These are phyloP conservation scores for Sarocladium oryzae DNA, from an alignment of 2,329 filamentous ascomycete genomes.

Conservation along the genomic window DNA sequence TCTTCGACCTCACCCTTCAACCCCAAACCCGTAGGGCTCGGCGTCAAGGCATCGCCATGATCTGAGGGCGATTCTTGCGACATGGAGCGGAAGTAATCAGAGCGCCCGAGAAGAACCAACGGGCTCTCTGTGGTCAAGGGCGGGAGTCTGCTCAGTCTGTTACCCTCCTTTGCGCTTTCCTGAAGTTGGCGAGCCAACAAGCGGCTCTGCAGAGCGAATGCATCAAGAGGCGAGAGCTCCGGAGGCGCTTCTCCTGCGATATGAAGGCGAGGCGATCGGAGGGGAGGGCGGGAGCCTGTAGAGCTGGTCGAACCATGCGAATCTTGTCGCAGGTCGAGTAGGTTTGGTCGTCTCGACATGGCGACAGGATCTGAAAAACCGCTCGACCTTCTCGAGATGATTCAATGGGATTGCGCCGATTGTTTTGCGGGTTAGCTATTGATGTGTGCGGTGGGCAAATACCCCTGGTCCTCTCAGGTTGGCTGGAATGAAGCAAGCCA, in stretches of 20 bases:
- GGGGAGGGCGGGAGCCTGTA: slow-evolving; percentile 40
- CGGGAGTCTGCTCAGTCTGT: slow-evolving; percentile 77
- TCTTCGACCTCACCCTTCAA: slow-evolving; percentile 53
- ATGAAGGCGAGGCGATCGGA: slow-evolving; percentile 68
- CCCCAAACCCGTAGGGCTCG: slow-evolving; percentile 29
- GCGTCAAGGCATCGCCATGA: slow-evolving; percentile 20
- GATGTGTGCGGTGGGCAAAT: neutral
- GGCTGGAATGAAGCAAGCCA: slow-evolving; percentile 12
- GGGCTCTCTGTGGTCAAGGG: slow-evolving; percentile 79
- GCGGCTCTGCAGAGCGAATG: slow-evolving; percentile 86
- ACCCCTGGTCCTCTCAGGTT: neutral
- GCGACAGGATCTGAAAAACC: slow-evolving; percentile 12
- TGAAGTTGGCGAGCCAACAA: slow-evolving; percentile 82
- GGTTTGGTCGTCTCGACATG: slow-evolving; percentile 52
- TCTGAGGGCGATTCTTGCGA: slow-evolving; percentile 56
- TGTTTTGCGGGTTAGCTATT: neutral
- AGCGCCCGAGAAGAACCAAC: slow-evolving; percentile 64
- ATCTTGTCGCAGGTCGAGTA: slow-evolving; percentile 53
- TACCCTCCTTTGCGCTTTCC: slow-evolving; percentile 65
- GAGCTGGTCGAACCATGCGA: slow-evolving; percentile 44
- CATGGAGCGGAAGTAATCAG: slow-evolving; percentile 73
- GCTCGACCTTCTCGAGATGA: neutral
- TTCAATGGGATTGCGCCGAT: neutral
- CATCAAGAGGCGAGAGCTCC: slow-evolving; percentile 88
- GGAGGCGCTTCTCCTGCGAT: slow-evolving; percentile 78